phyloP scores from a whole-genome alignment of 148 eudicot species.

The Rhododendron vialii region DNA sequence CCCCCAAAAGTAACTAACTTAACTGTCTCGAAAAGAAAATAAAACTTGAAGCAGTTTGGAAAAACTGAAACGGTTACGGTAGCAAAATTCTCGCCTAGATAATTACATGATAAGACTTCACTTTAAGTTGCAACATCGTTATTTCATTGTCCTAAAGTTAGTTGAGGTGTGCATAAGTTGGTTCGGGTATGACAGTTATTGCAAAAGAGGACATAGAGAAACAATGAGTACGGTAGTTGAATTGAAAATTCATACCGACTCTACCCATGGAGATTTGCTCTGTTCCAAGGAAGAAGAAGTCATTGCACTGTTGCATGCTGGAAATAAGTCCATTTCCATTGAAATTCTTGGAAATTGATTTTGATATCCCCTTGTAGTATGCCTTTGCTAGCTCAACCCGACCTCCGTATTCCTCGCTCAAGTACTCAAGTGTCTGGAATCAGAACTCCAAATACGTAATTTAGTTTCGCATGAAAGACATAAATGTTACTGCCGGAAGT shows the following conservation, averaged over 20 bases:
- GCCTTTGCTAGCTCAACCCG: slow-evolving; percentile 57
- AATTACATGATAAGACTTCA: not conserved
- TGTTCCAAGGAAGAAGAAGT: slow-evolving; percentile 66
- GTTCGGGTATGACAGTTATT: no score
- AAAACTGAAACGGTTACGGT: not conserved
- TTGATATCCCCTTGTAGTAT: slow-evolving; percentile 49
- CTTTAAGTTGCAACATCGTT: not conserved
- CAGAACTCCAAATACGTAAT: not conserved
- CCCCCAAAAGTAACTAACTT: slow-evolving; percentile 4
- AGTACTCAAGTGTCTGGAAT: slow-evolving; percentile 50
- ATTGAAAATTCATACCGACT: slow-evolving; percentile 40
- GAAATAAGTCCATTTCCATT: slow-evolving; percentile 51
- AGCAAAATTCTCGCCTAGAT: not conserved
- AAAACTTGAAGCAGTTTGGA: not conserved
- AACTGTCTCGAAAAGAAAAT: not conserved
- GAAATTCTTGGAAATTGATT: slow-evolving; percentile 55
- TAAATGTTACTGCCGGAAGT: not conserved
- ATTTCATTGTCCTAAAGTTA: not conserved
- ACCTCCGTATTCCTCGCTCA: slow-evolving; percentile 50
- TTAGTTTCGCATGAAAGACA: not conserved
- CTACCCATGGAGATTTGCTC: slow-evolving; percentile 55
- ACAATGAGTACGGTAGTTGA: not conserved
- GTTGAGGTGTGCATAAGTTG: not conserved
- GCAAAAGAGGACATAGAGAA: not conserved
- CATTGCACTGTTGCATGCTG: slow-evolving; percentile 76